phyloP scores from a whole-genome alignment of 2,329 filamentous ascomycete species.

The Fusarium sp. region DNA sequence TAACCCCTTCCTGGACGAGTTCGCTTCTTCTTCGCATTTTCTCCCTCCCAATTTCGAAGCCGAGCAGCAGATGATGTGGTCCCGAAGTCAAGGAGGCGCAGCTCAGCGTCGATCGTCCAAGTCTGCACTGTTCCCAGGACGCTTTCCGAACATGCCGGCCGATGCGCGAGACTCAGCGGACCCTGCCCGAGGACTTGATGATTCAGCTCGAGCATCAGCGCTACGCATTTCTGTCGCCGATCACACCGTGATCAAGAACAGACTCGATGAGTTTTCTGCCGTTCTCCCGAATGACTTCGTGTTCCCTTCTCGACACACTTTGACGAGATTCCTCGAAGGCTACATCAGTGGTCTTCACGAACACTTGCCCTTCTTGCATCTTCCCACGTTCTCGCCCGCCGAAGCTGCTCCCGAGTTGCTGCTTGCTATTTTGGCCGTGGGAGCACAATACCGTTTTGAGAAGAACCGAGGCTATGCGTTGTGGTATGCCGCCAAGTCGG shows the following conservation, averaged over 20 bases:
- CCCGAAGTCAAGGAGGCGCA: constrained; percentile 54
- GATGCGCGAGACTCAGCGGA: constrained; percentile 59
- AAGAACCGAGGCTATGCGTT: constrained; percentile 68
- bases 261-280: constrained; percentile 71
- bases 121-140: constrained; percentile 63
- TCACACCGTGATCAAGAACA: constrained; percentile 66
- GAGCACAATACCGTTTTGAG: constrained; percentile 74
- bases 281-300: constrained; percentile 72
- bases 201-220: constrained; percentile 47
- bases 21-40: constrained; percentile 65
- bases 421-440: constrained; percentile 74
- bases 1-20: constrained; percentile 70
- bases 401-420: constrained; percentile 76
- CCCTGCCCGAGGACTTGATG: constrained; percentile 44
- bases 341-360: constrained; percentile 76
- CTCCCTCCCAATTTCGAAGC: constrained; percentile 66
- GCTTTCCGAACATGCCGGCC: constrained; percentile 65
- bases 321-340: constrained; percentile 76
- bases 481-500: constrained; percentile 71
- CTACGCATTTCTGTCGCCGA: constrained; percentile 66
- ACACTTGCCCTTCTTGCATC: constrained; percentile 70
- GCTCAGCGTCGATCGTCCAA: constrained; percentile 58
- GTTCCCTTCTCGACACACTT: constrained; percentile 75
- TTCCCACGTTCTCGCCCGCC: constrained; percentile 72
- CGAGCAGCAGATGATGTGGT: constrained; percentile 66